Percentiles rank a stretch among this genome's conserved stretches.
Evolutionary conservation across 495 filamentous ascomycete species (phyloP).

Genomic region (Aspergillus baeticus): DNA sequence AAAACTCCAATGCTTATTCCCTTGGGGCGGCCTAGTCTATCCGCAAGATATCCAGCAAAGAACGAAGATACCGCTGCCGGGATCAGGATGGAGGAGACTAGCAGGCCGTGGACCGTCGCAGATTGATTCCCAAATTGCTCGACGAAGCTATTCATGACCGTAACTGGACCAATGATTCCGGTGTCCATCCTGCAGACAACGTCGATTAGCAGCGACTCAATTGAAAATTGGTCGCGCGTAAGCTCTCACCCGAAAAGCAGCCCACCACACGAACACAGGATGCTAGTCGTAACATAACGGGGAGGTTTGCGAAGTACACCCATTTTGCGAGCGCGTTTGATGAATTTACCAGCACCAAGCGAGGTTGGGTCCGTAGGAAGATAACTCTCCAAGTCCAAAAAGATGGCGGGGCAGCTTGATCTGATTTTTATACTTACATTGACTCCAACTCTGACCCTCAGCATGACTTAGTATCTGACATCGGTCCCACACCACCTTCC

Average conservation of each 20-base stretch:
- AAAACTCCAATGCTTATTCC: conserved; percentile 52
- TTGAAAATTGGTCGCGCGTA: background rate
- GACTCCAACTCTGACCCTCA: background rate
- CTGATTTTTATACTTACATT: background rate
- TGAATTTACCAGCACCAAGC: no score
- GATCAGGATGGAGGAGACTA: conserved; percentile 64
- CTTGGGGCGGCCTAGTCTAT: conserved; percentile 53
- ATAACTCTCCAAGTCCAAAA: background rate
- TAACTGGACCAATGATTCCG: conserved; percentile 62
- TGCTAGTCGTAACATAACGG: conserved; percentile 20
- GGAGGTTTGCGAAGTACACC: conserved; percentile 11
- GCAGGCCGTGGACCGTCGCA: conserved; percentile 55
- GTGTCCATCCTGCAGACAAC: conserved; percentile 49
- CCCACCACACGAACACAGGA: conserved; percentile 20
- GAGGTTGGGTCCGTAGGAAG: no score
- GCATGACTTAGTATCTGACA: no score
- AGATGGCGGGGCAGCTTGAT: background rate
- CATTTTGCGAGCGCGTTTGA: conserved; percentile 4
- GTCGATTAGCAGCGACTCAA: background rate
- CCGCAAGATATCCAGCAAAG: conserved; percentile 61
- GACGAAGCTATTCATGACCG: conserved; percentile 55
- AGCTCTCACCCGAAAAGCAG: conserved; percentile 17
- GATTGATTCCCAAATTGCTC: conserved; percentile 50
- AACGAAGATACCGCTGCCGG: conserved; percentile 60
- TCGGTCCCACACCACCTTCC: no score